These are phyloP conservation scores for Dendrothele bispora DNA, from an alignment of 768 basidiomycete species.

Conservation along the genomic window DNA sequence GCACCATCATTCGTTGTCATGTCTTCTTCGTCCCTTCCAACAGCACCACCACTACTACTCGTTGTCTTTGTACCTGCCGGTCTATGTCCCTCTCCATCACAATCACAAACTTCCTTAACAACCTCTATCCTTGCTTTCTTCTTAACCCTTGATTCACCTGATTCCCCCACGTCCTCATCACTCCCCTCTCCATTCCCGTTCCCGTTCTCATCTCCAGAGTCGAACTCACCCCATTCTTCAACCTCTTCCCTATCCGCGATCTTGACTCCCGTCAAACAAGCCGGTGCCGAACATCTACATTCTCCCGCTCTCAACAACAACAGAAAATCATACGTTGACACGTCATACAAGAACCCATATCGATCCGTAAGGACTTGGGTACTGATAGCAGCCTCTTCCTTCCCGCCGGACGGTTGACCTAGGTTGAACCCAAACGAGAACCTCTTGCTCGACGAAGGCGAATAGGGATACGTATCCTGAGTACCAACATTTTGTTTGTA, in stretches of 20 bases:
- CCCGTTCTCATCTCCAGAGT: conserved; percentile 38
- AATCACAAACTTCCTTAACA: conserved; percentile 40
- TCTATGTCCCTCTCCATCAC: conserved; percentile 28
- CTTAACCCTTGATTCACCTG: conserved; percentile 17
- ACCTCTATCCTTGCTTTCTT: conserved; percentile 31
- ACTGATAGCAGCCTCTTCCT: conserved; percentile 30
- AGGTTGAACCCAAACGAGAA: conserved; percentile 42
- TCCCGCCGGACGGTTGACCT: conserved; percentile 38
- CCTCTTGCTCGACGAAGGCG: conserved; percentile 54
- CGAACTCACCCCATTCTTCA: conserved; percentile 74
- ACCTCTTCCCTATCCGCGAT: conserved; percentile 82
- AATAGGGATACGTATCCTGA: conserved; percentile 14
- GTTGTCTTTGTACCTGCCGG: neutral
- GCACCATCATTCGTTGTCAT: neutral
- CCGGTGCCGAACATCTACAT: conserved; percentile 75
- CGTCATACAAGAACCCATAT: conserved; percentile 90
- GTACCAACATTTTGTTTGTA: neutral
- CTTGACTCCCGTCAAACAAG: conserved; percentile 84
- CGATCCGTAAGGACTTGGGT: conserved; percentile 70
- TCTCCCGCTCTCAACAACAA: conserved; percentile 72
- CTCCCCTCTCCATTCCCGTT: conserved; percentile 35
- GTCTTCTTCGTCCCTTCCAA: neutral
- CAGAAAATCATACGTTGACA: conserved; percentile 77
- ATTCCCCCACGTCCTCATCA: conserved; percentile 23
- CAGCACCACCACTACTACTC: neutral